Conservation (phyloP, 1,284 basidiomycete genomes). For the Naganishia cerealis region DNA sequence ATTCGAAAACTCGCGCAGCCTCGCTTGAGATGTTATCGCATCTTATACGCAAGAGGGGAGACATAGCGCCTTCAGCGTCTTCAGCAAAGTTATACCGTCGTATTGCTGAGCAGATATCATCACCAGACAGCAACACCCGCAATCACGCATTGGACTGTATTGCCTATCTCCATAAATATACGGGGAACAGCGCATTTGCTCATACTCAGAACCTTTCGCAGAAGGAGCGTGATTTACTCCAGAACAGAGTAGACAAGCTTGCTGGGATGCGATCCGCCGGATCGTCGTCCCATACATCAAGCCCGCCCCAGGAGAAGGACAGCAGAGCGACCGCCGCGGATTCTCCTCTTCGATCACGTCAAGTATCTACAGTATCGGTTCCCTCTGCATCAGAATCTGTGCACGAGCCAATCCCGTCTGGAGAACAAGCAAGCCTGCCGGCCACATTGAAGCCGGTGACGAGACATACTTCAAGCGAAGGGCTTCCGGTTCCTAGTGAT, state of each 20-base stretch:
- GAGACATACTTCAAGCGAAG: neutral
- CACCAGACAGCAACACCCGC: constrained; percentile 81
- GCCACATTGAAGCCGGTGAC: neutral
- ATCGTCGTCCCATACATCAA: neutral
- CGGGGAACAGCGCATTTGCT: constrained; percentile 40
- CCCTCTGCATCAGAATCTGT: neutral
- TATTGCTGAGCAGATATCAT: constrained; percentile 78
- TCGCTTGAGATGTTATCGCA: constrained; percentile 40
- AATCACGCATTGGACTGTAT: constrained; percentile 71
- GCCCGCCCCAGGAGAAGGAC: constrained; percentile 7
- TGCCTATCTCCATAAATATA: constrained; percentile 35
- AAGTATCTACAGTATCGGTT: neutral
- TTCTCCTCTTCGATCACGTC: neutral
- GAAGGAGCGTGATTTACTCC: constrained; percentile 34
- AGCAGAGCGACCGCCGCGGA: neutral
- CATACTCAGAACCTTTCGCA: constrained; percentile 25
- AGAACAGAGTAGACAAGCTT: constrained; percentile 34
- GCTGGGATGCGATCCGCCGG: constrained; percentile 3
- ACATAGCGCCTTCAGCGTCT: constrained; percentile 58
- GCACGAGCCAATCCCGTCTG: neutral
- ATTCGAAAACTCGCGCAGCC: constrained; percentile 84
- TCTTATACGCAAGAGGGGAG: constrained; percentile 33
- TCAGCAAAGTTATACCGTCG: constrained; percentile 75
- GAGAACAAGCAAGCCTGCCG: neutral
- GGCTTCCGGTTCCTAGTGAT: neutral